phyloP scores from a whole-genome alignment of 352 stramenopile genomes.

The Discostella stelligera region DNA sequence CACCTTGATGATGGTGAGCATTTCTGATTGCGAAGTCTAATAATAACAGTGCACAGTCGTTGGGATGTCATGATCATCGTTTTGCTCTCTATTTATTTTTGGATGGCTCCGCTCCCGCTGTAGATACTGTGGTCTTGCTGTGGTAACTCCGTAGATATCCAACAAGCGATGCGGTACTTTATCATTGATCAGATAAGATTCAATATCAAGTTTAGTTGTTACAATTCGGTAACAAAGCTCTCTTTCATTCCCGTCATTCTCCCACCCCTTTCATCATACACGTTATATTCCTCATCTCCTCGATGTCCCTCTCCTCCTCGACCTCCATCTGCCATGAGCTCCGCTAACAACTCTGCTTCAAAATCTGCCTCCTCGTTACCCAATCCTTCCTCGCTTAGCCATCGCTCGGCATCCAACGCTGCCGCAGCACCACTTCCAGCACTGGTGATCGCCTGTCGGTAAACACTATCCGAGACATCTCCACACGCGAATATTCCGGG shows the following conservation, averaged over 20 bases:
- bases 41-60: no score
- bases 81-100: no score
- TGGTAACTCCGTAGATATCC: no score
- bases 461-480: constrained; percentile 84
- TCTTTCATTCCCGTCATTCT: constrained; percentile 73
- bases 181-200: no score
- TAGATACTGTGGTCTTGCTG: no score
- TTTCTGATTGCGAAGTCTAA: no score
- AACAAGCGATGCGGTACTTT: no score
- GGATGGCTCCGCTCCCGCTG: no score
- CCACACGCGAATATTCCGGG: constrained; percentile 86
- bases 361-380: constrained; percentile 63
- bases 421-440: constrained; percentile 82
- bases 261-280: constrained; percentile 72
- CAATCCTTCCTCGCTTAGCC: constrained; percentile 78
- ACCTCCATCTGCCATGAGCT: constrained; percentile 74
- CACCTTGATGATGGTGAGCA: no score
- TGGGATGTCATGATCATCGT: no score
- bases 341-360: constrained; percentile 66
- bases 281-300: constrained; percentile 61
- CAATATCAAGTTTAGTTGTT: no score
- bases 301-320: constrained; percentile 30
- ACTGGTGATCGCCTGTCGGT: constrained; percentile 85
- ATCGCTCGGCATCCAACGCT: constrained; percentile 82
- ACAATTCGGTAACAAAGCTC: constrained; percentile 62